Evolutionary conservation across 1,139 yeast genomes (phyloP).

Genomic region (Yamadazyma atmosphaerica): DNA sequence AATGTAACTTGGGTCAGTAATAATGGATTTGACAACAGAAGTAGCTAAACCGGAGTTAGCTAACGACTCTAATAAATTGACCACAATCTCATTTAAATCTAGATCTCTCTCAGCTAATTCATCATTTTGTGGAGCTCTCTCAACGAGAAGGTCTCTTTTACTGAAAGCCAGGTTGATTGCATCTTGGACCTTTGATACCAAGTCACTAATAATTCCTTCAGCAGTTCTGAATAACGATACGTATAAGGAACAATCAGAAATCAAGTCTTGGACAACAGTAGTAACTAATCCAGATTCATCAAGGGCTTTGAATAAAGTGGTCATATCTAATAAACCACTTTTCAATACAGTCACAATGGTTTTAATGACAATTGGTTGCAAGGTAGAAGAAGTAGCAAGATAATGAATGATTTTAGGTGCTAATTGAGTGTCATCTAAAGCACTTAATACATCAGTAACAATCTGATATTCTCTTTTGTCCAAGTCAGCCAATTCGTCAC

Average conservation of each 20-base stretch:
- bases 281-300: slow-evolving; percentile 40
- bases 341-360: slow-evolving; percentile 33
- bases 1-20: slow-evolving; percentile 39
- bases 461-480: slow-evolving; percentile 35
- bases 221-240: slow-evolving; percentile 38
- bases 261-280: slow-evolving; percentile 37
- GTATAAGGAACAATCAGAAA: slow-evolving; percentile 43
- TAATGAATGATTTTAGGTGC: slow-evolving; percentile 40
- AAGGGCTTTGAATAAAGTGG: slow-evolving; percentile 38
- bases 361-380: slow-evolving; percentile 37
- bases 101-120: slow-evolving; percentile 6
- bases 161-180: slow-evolving; percentile 15
- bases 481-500: slow-evolving; percentile 30
- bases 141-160: slow-evolving; percentile 19
- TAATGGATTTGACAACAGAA: slow-evolving; percentile 40
- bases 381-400: slow-evolving; percentile 33
- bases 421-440: slow-evolving; percentile 38
- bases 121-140: slow-evolving; percentile 18
- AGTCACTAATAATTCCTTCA: slow-evolving; percentile 25
- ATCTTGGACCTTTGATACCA: slow-evolving; percentile 30
- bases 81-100: slow-evolving; percentile 24
- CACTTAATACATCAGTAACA: slow-evolving; percentile 43
- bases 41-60: slow-evolving; percentile 44
- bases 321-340: slow-evolving; percentile 33
- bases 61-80: slow-evolving; percentile 42